Conservation (phyloP, 2,329 filamentous ascomycete species). For the Neonectria sp. region DNA sequence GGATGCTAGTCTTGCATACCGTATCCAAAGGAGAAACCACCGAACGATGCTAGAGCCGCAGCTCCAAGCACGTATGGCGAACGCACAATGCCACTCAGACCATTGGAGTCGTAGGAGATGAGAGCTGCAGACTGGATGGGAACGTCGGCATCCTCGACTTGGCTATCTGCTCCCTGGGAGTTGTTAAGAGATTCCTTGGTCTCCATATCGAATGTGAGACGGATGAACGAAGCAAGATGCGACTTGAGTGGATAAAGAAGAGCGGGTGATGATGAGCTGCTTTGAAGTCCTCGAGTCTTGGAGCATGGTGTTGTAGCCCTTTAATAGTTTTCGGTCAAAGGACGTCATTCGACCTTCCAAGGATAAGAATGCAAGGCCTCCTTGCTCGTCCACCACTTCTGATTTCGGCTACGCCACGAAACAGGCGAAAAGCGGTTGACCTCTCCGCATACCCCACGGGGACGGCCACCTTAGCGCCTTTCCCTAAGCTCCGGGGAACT, state of each 20-base stretch:
- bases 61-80: slow-evolving; percentile 60
- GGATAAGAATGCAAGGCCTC: neutral
- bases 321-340: slow-evolving; percentile 11
- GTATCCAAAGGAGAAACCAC: slow-evolving; percentile 38
- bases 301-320: slow-evolving; percentile 9
- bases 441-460: slow-evolving; percentile 4
- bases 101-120: slow-evolving; percentile 34
- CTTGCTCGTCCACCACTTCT: neutral
- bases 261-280: neutral
- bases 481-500: neutral
- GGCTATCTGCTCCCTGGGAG: slow-evolving; percentile 23
- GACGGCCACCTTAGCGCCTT: neutral
- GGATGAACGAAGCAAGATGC: neutral
- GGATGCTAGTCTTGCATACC: slow-evolving; percentile 5
- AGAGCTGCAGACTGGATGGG: slow-evolving; percentile 11
- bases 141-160: slow-evolving; percentile 29
- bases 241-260: neutral
- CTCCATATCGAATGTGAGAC: slow-evolving; percentile 12
- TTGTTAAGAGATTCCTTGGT: slow-evolving; percentile 31
- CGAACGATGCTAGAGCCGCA: slow-evolving; percentile 58
- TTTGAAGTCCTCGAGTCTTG: too few species aligned
- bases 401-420: slow-evolving; percentile 10
- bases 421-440: neutral
- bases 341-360: too few species aligned
- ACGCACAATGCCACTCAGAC: slow-evolving; percentile 56